Evolutionary conservation across 2,329 filamentous ascomycete genomes (phyloP).

Genomic region (Harringtonia aguacate): DNA sequence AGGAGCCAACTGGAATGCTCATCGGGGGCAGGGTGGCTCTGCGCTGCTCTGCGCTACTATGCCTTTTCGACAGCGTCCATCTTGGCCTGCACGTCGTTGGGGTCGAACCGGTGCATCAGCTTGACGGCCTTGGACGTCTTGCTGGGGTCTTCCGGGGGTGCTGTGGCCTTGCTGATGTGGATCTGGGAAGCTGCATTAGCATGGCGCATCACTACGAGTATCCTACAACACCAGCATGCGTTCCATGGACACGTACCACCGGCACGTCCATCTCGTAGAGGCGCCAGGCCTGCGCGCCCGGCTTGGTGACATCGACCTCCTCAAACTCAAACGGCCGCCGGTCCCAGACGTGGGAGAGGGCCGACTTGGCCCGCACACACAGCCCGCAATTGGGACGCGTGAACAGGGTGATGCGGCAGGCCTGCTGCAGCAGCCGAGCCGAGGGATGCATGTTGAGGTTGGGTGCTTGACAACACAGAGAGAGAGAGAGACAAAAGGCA

Average conservation of each 20-base stretch:
- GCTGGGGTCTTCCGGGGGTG: conserved; percentile 39
- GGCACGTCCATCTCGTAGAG: conserved; percentile 76
- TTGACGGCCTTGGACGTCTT: conserved; percentile 52
- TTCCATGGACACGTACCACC: conserved; percentile 43
- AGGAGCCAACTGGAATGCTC: conserved; percentile 57
- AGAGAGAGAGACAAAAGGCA: too few relatives aligned
- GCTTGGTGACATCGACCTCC: conserved; percentile 59
- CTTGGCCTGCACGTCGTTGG: conserved; percentile 52
- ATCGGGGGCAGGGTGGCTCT: too few relatives aligned
- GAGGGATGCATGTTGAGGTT: conserved; percentile 49
- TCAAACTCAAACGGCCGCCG: conserved; percentile 54
- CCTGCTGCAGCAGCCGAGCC: conserved; percentile 34
- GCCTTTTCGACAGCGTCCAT: conserved; percentile 48
- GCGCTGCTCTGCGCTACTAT: too few relatives aligned
- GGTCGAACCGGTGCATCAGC: conserved; percentile 68
- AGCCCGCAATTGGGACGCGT: conserved; percentile 62
- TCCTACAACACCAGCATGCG: too few relatives aligned
- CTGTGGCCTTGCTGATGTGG: conserved; percentile 48
- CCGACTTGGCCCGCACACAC: conserved; percentile 56
- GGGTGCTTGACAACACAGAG: too few relatives aligned
- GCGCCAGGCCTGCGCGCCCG: conserved; percentile 54
- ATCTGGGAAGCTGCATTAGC: too few relatives aligned
- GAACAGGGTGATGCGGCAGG: conserved; percentile 63
- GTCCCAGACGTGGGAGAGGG: conserved; percentile 59
- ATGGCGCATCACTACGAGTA: too few relatives aligned